Evolutionary conservation across 345 rosid genomes (phyloP), one percentile per base, ranked within the genome.

Genomic region (Trapa bicornis): DNA sequence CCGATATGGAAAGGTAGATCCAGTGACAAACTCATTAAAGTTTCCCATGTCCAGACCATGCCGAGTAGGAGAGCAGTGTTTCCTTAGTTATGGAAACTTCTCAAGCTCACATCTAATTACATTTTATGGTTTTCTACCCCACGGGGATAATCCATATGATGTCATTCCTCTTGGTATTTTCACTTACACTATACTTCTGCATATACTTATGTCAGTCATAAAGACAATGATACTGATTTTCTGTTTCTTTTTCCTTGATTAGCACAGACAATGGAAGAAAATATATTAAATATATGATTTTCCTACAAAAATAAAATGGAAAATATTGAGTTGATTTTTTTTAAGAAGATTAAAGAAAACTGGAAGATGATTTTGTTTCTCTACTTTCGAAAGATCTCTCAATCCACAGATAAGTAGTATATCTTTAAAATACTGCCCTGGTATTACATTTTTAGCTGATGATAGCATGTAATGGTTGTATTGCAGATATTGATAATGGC

Each of bases 111-210:
- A 93, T 83, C 80, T 94, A 36, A 72, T 88, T 71, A 86, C 92
- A 54, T 94, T 91, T 76, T 94, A 94, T 64, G 99, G 96, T 11
- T 94, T 94, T 81, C 52, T 81, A 72, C 88, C 94, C 32, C 78
- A 82, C 77, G 90, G 89, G 68, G 91, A 91, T 76, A 93, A 87
- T 75, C 95, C 81, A 1, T 85, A 87, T 76, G 97, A 91, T 71
- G 76, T 87, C 66, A 91, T 91, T 70, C 87, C 94, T 56, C 74
- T 94, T 68, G 99, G 99, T 93, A 86, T 70, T 45, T 68, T 67
- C 37, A 32, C 15, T 58, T 29, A 43, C 60, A 17, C 45, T 42
- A 22, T 53, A 60, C 14, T 47, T 50, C 43, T 36, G 38, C 38
- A 9, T 37, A 53, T 63, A 5, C 63, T n/a, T 17, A 50, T 7